phyloP scores from a whole-genome alignment of 768 basidiomycete genomes.

The Naematelia aurantialba region DNA sequence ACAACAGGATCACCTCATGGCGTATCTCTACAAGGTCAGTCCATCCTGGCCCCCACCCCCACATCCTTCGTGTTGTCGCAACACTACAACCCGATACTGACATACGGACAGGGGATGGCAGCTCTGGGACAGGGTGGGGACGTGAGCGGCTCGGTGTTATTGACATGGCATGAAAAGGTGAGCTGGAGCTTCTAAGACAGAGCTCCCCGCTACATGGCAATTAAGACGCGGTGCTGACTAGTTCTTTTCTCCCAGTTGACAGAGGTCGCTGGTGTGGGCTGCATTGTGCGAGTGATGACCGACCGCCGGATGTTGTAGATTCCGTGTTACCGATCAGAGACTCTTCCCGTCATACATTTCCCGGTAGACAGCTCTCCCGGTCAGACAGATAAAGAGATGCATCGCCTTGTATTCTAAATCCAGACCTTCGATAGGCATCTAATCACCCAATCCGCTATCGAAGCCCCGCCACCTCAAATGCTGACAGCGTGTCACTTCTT shows the following conservation, averaged over 20 bases:
- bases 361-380: too few species aligned
- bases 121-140: conserved; percentile 59
- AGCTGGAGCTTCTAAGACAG: conserved; percentile 22
- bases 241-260: too few species aligned
- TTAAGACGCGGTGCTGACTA: too few species aligned
- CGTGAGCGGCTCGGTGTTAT: conserved; percentile 63
- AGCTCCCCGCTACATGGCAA: too few species aligned
- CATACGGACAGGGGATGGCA: conserved; percentile 63
- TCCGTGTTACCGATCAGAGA: background rate
- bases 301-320: conserved; percentile 60
- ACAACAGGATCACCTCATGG: conserved; percentile 79
- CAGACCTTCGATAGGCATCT: too few species aligned
- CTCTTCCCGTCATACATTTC: background rate
- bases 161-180: conserved; percentile 98
- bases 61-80: background rate
- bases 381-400: conserved; percentile 7
- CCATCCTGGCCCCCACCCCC: background rate
- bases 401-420: conserved; percentile 8
- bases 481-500: conserved; percentile 26
- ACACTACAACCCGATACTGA: background rate
- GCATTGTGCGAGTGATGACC: conserved; percentile 83
- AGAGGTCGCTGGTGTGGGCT: conserved; percentile 88
- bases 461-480: background rate
- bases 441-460: background rate
- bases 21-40: conserved; percentile 80